These are phyloP conservation scores for Hortaea werneckii DNA, from an alignment of 2,329 filamentous ascomycete genomes.

Conservation along the genomic window DNA sequence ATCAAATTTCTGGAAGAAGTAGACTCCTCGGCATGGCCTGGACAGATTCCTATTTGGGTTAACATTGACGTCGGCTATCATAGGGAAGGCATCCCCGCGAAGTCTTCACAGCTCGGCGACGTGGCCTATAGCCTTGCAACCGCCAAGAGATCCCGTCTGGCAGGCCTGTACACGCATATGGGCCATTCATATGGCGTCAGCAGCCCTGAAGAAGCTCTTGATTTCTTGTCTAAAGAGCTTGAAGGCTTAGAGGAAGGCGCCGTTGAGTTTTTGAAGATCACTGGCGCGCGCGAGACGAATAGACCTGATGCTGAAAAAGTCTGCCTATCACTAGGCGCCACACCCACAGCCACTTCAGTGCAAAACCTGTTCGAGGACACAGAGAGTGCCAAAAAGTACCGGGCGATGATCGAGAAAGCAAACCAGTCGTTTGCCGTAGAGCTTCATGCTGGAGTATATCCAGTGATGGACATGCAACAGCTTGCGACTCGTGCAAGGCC, in stretches of 20 bases:
- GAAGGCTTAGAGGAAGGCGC: slow-evolving; percentile 41
- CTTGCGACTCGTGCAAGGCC: slow-evolving; percentile 58
- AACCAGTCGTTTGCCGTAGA: slow-evolving; percentile 42
- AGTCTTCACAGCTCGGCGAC: slow-evolving; percentile 35
- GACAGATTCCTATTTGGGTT: slow-evolving; percentile 50
- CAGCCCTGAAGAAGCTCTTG: slow-evolving; percentile 48
- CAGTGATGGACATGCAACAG: slow-evolving; percentile 68
- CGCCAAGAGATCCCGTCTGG: slow-evolving; percentile 36
- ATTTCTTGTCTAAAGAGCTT: slow-evolving; percentile 52
- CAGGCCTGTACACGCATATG: slow-evolving; percentile 64
- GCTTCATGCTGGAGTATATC: slow-evolving; percentile 68
- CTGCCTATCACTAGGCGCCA: slow-evolving; percentile 63
- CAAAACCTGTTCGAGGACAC: slow-evolving; percentile 45
- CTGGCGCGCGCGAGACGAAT: slow-evolving; percentile 8
- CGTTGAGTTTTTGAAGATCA: slow-evolving; percentile 17
- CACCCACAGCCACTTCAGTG: slow-evolving; percentile 59
- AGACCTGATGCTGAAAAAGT: slow-evolving; percentile 23
- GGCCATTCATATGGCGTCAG: slow-evolving; percentile 57
- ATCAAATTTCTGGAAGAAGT: slow-evolving; percentile 41
- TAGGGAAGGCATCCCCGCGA: slow-evolving; percentile 55
- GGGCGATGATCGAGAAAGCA: slow-evolving; percentile 25
- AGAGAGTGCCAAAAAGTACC: slow-evolving; percentile 28
- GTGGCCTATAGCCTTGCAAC: slow-evolving; percentile 42
- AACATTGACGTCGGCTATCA: slow-evolving; percentile 67
- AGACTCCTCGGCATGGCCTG: slow-evolving; percentile 32